Base-by-base conservation (phyloP, 2,329 filamentous ascomycete species). In the Delphinella strobiligena region DNA sequence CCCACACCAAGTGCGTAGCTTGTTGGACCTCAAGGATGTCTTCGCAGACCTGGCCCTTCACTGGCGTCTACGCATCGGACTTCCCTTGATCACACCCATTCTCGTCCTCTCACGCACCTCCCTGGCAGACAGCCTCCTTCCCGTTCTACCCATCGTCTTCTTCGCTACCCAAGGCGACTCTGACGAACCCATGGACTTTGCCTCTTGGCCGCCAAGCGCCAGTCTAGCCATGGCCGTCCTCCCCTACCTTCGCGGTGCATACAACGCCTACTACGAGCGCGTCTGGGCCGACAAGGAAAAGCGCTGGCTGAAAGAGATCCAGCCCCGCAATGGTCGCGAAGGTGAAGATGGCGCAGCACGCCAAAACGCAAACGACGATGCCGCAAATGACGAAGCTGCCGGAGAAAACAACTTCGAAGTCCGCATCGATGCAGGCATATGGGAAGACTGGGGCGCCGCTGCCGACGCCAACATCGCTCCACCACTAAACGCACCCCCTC, bases 61-160 rank as follows among this genome's bases (percentile, higher is more conserved):
- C 41, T 71, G 71, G 55, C 61, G 70, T 17, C 52, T 78, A 31
- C 69, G 72, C 42, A 49, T 80, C 19, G 78, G 78, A 2, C 57
- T 85, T 3, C 76, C 80, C 2, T 62, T 83, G 5, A 81, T 88
- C 42, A 80, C 77, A 0, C 67, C 80, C 9, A 68, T 75, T 2
- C 66, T 88, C 7, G 67, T 86, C 9, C 67, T 81, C n/a, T 79
- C 79, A 15, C 68, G 82, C 24, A 76, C 79, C 18, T 69, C 66
- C 2, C 65, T 80, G 35, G 72, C 74, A 19, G 80, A 85, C 48
- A 69, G 71, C 3, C 61, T 80, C 5, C 63, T 82, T 5, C 77
- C 78, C 2, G 69, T 74, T 15, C 63, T 81, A 14, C 78, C 78
- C 0, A 67, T 82, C 40, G 64, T 74, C 48, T 75, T 75, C 58